Percentiles rank a stretch among this genome's conserved stretches.
Conservation (phyloP, 2,329 filamentous ascomycete species). For the Alternaria triticimaculans region DNA sequence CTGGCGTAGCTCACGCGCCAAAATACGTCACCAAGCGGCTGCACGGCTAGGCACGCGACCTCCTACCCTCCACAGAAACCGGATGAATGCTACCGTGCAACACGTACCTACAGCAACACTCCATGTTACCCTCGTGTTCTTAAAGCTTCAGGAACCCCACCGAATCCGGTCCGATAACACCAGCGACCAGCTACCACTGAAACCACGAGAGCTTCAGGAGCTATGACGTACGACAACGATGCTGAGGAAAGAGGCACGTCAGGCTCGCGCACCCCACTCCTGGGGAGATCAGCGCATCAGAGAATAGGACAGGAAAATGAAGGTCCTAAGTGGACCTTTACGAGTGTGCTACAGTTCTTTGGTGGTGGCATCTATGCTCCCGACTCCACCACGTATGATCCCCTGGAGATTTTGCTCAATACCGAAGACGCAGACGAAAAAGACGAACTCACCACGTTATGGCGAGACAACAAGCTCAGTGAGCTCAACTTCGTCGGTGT, state of each 20-base stretch:
- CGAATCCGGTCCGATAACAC: conserved; percentile 4
- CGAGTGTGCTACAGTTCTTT: conserved; percentile 37
- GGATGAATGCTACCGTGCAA: background rate
- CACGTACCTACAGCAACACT: background rate
- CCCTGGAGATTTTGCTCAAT: conserved; percentile 49
- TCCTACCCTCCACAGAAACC: conserved; percentile 1
- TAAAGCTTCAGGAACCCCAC: background rate
- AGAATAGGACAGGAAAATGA: conserved; percentile 1
- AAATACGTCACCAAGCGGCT: conserved; percentile 6
- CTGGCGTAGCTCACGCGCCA: background rate
- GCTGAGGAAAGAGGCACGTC: conserved; percentile 23
- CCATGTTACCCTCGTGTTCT: background rate
- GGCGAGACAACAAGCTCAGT: conserved; percentile 50
- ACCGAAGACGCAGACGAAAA: conserved; percentile 39
- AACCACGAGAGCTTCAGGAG: background rate
- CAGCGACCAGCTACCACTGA: background rate
- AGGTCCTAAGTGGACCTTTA: conserved; percentile 8
- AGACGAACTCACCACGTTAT: conserved; percentile 47
- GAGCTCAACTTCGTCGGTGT: conserved; percentile 54
- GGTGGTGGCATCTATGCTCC: conserved; percentile 44
- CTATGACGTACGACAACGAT: conserved; percentile 30
- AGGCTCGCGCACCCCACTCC: conserved; percentile 31
- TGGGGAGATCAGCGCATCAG: conserved; percentile 22
- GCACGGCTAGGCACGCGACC: conserved; percentile 9
- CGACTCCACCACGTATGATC: conserved; percentile 45